phyloP scores from a whole-genome alignment of 805 yeast genomes.

The Saccharomycopsis sp. region DNA sequence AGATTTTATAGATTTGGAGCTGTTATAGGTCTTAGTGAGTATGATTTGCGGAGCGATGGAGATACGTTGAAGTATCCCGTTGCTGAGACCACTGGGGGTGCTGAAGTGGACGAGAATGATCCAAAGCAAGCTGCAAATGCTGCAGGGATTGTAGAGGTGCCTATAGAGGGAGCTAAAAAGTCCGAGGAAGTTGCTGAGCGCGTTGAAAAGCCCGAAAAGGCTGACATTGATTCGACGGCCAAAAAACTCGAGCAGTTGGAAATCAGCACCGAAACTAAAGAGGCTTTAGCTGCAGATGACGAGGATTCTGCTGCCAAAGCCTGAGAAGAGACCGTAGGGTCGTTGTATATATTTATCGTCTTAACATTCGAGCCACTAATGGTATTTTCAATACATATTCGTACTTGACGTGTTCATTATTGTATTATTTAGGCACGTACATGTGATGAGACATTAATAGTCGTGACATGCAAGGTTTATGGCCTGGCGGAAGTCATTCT shows the following conservation, averaged over 20 bases:
- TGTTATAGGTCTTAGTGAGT: conserved; percentile 73
- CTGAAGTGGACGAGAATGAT: background rate
- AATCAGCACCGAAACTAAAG: background rate
- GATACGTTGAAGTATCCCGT: conserved; percentile 27
- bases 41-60: conserved; percentile 54
- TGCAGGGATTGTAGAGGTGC: background rate
- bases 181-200: background rate
- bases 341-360: background rate
- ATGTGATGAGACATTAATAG: too few species aligned
- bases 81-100: background rate
- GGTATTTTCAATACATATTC: background rate
- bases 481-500: too few species aligned
- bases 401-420: too few species aligned
- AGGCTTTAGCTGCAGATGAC: background rate
- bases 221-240: background rate
- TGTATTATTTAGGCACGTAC: too few species aligned
- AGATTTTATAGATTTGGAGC: conserved; percentile 68
- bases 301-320: background rate
- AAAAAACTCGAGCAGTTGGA: background rate
- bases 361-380: background rate
- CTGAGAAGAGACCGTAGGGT: background rate
- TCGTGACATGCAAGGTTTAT: too few species aligned
- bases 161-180: background rate
- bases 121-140: background rate
- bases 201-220: background rate